Evolutionary conservation across 164 flowering plant species (phyloP).

Genomic region (Malania oleifera): DNA sequence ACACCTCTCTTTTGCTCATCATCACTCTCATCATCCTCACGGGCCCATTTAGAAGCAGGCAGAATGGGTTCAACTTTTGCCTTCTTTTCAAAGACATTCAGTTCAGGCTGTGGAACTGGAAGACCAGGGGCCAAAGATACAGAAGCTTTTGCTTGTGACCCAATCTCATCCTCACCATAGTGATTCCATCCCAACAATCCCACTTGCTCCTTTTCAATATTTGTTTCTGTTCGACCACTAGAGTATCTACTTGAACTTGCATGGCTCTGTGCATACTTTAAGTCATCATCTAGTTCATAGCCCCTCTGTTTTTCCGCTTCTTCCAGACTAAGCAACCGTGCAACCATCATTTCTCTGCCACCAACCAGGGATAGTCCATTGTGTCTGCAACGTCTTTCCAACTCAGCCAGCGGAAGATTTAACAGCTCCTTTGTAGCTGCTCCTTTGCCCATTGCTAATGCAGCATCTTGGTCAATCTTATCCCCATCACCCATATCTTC

Average conservation of each 20-base stretch:
- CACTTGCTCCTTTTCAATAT: conserved; percentile 34
- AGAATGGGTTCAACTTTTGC: conserved; percentile 58
- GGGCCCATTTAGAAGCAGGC: conserved; percentile 93
- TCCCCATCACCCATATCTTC: conserved; percentile 43
- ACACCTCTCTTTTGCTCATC: conserved; percentile 60
- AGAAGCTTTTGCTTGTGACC: conserved; percentile 31
- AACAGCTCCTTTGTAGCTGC: conserved; percentile 82
- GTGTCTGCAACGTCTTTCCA: conserved; percentile 95
- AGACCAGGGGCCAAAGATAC: conserved; percentile 32
- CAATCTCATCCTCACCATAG: conserved; percentile 42
- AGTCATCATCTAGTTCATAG: conserved; percentile 64
- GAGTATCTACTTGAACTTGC: conserved; percentile 45
- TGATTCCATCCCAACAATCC: conserved; percentile 49
- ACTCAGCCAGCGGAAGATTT: conserved; percentile 79
- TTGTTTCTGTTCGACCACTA: conserved; percentile 33
- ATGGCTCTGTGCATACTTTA: conserved; percentile 49
- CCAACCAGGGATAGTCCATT: conserved; percentile 97
- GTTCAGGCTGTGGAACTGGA: conserved; percentile 59
- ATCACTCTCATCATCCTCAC: conserved; percentile 87
- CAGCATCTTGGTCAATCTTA: conserved; percentile 72
- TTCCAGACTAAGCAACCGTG: conserved; percentile 87
- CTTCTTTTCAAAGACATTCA: conserved; percentile 50
- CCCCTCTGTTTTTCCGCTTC: conserved; percentile 88
- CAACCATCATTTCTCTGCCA: conserved; percentile 96
- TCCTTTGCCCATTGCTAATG: conserved; percentile 92